Evolutionary conservation across 345 rosid species (phyloP).

Genomic region (Jatropha curcas): DNA sequence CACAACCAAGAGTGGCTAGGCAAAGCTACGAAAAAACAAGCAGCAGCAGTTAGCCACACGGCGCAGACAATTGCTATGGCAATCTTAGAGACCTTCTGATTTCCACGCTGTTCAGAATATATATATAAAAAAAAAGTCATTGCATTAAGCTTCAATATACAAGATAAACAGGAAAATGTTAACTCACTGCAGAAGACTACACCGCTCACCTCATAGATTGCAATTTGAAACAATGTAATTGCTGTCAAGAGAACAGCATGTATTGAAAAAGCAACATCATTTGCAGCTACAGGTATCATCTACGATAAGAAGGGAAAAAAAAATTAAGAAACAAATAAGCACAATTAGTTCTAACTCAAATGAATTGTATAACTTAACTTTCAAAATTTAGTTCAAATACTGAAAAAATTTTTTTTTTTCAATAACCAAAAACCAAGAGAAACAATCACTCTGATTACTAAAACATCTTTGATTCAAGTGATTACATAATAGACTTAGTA

Average conservation of each 20-base stretch:
- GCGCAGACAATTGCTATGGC: constrained; percentile 53
- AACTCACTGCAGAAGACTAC: neutral
- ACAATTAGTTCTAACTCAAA: neutral
- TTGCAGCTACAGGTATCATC: constrained; percentile 98
- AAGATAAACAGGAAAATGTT: neutral
- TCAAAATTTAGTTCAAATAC: too few species aligned
- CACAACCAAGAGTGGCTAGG: constrained; percentile 85
- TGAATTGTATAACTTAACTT: too few species aligned
- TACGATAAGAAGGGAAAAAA: constrained; percentile 27
- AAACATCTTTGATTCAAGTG: too few species aligned
- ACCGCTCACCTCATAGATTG: constrained; percentile 69
- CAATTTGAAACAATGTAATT: constrained; percentile 64
- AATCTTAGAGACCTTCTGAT: constrained; percentile 73
- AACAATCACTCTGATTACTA: too few species aligned
- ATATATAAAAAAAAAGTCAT: too few species aligned
- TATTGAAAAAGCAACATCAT: constrained; percentile 87
- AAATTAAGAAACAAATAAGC: neutral
- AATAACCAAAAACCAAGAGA: too few species aligned
- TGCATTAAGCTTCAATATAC: constrained; percentile 5
- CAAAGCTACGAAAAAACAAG: constrained; percentile 77
- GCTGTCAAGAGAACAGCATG: constrained; percentile 85
- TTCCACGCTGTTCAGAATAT: constrained; percentile 65
- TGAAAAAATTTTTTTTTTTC: too few species aligned
- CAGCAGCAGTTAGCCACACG: constrained; percentile 61
- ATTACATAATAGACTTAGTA: too few species aligned